These are phyloP conservation scores for Microbotryum scabiosae DNA, from an alignment of 1,284 basidiomycete species.

Conservation along the genomic window DNA sequence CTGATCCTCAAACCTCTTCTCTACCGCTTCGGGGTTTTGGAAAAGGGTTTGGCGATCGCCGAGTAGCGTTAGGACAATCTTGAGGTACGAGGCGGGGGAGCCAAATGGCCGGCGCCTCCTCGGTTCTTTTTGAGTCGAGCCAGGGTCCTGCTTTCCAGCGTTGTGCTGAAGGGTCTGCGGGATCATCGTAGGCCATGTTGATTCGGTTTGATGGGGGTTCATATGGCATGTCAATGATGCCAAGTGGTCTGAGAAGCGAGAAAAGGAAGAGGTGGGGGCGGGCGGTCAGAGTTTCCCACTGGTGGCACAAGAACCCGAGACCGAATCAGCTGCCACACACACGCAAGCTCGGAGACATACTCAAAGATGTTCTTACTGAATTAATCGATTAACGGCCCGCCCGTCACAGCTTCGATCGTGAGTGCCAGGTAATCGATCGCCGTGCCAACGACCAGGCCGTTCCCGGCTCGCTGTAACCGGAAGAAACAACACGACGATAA, in stretches of 20 bases:
- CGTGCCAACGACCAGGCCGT: slow-evolving; percentile 8
- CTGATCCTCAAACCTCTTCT: slow-evolving; percentile 17
- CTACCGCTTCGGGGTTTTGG: slow-evolving; percentile 13
- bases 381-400: slow-evolving; percentile 10
- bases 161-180: background rate
- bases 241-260: slow-evolving; percentile 13
- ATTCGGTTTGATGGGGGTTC: slow-evolving; percentile 1
- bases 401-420: slow-evolving; percentile 11
- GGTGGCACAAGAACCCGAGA: background rate
- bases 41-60: slow-evolving; percentile 6
- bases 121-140: background rate
- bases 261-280: background rate
- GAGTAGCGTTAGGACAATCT: slow-evolving; percentile 15
- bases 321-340: too few relatives aligned
- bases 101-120: slow-evolving; percentile 19
- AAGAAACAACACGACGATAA: too few relatives aligned
- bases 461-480: background rate
- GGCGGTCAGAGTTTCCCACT: too few relatives aligned
- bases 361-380: slow-evolving; percentile 16
- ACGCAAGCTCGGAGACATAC: background rate
- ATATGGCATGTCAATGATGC: slow-evolving; percentile 21
- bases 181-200: slow-evolving; percentile 4
- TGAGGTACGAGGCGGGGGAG: slow-evolving; percentile 14
- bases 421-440: slow-evolving; percentile 17
- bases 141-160: too few relatives aligned